Conservation (phyloP, 1,284 basidiomycete genomes). For the Thecaphora thlaspeos region DNA sequence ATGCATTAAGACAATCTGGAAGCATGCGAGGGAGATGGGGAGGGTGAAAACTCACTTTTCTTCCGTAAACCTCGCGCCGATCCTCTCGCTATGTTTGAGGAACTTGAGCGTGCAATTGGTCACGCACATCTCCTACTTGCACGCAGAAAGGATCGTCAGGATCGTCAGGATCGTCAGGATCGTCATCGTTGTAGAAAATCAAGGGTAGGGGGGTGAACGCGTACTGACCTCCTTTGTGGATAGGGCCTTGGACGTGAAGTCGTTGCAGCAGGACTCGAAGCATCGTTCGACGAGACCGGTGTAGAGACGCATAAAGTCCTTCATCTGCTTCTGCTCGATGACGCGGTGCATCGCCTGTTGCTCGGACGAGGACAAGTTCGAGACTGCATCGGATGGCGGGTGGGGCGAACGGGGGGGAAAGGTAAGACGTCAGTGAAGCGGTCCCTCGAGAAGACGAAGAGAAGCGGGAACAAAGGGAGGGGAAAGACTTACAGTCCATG, state of each 20-base stretch:
- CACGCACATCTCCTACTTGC: constrained; percentile 63
- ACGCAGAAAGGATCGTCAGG: background rate
- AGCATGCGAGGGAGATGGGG: background rate
- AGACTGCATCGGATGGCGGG: no score
- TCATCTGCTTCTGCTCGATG: constrained; percentile 71
- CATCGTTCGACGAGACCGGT: constrained; percentile 94
- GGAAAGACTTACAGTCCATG: constrained; percentile 4
- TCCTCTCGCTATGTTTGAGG: constrained; percentile 91
- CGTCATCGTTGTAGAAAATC: background rate
- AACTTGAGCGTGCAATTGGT: constrained; percentile 82
- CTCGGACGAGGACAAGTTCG: constrained; percentile 47
- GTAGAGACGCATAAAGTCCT: constrained; percentile 95
- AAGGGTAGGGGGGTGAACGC: background rate
- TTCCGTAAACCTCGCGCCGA: constrained; percentile 76
- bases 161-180: no score
- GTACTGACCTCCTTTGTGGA: constrained; percentile 80
- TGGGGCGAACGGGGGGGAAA: no score
- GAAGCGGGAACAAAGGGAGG: background rate
- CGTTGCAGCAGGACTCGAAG: constrained; percentile 90
- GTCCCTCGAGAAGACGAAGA: no score
- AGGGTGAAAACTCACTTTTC: constrained; percentile 42
- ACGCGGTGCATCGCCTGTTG: constrained; percentile 54
- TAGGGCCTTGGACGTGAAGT: constrained; percentile 92
- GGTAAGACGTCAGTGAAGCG: no score
- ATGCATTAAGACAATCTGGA: background rate